Base-by-base conservation (phyloP, 257 asterid species). In the Paraleonurus japonicus region DNA sequence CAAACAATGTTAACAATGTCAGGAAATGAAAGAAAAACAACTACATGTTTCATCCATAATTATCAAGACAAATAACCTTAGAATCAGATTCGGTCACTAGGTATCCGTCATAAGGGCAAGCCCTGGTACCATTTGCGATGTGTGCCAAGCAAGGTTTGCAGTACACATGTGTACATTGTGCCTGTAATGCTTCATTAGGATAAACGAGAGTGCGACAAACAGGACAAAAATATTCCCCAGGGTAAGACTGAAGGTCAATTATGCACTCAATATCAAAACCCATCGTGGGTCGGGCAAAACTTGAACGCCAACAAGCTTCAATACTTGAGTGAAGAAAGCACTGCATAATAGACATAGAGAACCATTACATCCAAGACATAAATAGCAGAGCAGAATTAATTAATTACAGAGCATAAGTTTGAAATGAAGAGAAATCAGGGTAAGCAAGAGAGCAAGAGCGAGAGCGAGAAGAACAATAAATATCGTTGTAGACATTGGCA, bases 21-120 rank as follows among this genome's bases (percentile, higher is more conserved):
- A 78, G 70, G 65, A 75, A 53, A 70, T 53, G 61, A 47, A 63
- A 24, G 61, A 65, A 55, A n/a, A 35, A 16, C 65, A 78, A n/a
- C 67, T 35, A 27, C 12, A 74, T 41, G 32, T 7, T 9, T 64
- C 61, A 68, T 55, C 57, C 54, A 76, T 19, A 45, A 35, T 13
- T 53, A 76, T 67, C 17, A 20, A 13, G 19, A 65, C 15, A 15
- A 35, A 78, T 68, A 69, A 94, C 99, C 97, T 88, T 94, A 27
- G 99, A 85, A 70, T 89, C 95, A 0, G 89, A 81, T 78, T 94
- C 97, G 1, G 96, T 86, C 64, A 91, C 97, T 80, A 91, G 80
- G 81, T 84, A 89, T 47, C 97, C 99, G 75, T 91, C 99, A 73
- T 91, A 94, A n/a, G 99, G 97, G 76, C 97, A 94, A 43, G 96